phyloP scores from a whole-genome alignment of 2,329 filamentous ascomycete species.

The Verticillium nubilum region DNA sequence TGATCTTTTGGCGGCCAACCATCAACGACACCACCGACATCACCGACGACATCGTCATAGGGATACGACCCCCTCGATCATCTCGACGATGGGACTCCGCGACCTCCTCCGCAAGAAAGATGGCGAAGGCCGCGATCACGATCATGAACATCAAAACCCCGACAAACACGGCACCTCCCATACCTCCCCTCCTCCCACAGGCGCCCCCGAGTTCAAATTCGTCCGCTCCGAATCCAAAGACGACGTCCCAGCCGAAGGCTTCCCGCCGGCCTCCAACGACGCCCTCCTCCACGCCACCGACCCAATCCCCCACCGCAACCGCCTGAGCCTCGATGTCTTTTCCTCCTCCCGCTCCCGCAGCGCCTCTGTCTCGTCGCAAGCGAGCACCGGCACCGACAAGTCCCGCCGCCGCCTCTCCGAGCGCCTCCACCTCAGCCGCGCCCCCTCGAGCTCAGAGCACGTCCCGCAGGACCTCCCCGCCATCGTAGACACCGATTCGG shows the following conservation, averaged over 20 bases:
- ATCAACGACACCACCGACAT: not conserved
- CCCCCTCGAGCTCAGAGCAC: slow-evolving; percentile 59
- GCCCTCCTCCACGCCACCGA: slow-evolving; percentile 17
- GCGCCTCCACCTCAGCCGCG: slow-evolving; percentile 61
- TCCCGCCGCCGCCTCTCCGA: slow-evolving; percentile 54
- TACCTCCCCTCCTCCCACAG: slow-evolving; percentile 21
- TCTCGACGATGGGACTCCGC: slow-evolving; percentile 40
- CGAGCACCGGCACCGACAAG: slow-evolving; percentile 26
- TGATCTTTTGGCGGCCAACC: too few relatives aligned
- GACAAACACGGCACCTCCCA: slow-evolving; percentile 43
- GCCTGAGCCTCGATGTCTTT: slow-evolving; percentile 41
- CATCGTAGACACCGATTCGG: slow-evolving; percentile 50
- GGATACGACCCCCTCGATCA: not conserved
- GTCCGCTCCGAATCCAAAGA: slow-evolving; percentile 77
- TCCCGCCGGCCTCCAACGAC: slow-evolving; percentile 10
- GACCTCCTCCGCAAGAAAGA: slow-evolving; percentile 52
- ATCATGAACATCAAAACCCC: slow-evolving; percentile 30
- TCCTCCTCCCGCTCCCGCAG: slow-evolving; percentile 40
- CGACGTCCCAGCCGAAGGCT: not conserved
- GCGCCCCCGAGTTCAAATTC: slow-evolving; percentile 68
- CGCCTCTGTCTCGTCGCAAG: slow-evolving; percentile 37
- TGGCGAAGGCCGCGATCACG: slow-evolving; percentile 27
- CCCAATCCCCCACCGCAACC: slow-evolving; percentile 23
- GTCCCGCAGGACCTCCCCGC: slow-evolving; percentile 77
- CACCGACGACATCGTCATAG: not conserved